phyloP scores from a whole-genome alignment of 495 filamentous ascomycete genomes.

The Delitschia confertaspora region DNA sequence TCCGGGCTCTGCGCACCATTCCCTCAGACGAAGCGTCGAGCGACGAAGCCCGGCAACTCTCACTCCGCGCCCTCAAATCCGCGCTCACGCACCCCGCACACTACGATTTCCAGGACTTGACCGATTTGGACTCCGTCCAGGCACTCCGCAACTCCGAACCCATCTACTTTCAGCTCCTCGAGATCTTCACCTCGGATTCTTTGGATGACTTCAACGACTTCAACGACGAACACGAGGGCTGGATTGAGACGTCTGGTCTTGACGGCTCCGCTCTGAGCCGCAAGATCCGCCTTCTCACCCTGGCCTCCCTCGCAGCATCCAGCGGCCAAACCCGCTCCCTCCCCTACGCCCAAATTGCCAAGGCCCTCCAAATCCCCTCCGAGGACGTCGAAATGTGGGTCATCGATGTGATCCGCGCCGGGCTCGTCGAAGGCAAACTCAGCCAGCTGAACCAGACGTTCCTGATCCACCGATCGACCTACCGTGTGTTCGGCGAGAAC shows the following conservation, averaged over 20 bases:
- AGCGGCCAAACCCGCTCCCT: slow-evolving; percentile 66
- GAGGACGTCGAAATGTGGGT: slow-evolving; percentile 96
- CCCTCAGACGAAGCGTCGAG: slow-evolving; percentile 59
- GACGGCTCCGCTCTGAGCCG: slow-evolving; percentile 56
- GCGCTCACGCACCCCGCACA: slow-evolving; percentile 67
- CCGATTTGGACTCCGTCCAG: slow-evolving; percentile 75
- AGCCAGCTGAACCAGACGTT: slow-evolving; percentile 85
- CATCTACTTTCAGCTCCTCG: slow-evolving; percentile 77
- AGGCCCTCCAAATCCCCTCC: slow-evolving; percentile 66
- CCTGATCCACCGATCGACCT: slow-evolving; percentile 86
- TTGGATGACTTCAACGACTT: slow-evolving; percentile 95
- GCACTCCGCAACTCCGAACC: slow-evolving; percentile 74
- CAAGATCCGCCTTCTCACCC: slow-evolving; percentile 92
- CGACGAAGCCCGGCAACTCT: slow-evolving; percentile 67
- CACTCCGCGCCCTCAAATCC: slow-evolving; percentile 72
- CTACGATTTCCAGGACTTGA: slow-evolving; percentile 92
- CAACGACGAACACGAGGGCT: slow-evolving; percentile 70
- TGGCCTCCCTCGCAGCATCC: slow-evolving; percentile 77
- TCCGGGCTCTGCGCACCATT: slow-evolving; percentile 77
- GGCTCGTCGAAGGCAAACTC: slow-evolving; percentile 88
- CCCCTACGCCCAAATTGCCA: slow-evolving; percentile 72
- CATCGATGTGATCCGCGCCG: slow-evolving; percentile 92
- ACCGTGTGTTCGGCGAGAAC: slow-evolving; percentile 93
- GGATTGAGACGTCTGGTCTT: slow-evolving; percentile 61
- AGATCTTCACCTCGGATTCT: slow-evolving; percentile 86